phyloP scores from a whole-genome alignment of 164 flowering plant species.

The Nymphaea colorata region DNA sequence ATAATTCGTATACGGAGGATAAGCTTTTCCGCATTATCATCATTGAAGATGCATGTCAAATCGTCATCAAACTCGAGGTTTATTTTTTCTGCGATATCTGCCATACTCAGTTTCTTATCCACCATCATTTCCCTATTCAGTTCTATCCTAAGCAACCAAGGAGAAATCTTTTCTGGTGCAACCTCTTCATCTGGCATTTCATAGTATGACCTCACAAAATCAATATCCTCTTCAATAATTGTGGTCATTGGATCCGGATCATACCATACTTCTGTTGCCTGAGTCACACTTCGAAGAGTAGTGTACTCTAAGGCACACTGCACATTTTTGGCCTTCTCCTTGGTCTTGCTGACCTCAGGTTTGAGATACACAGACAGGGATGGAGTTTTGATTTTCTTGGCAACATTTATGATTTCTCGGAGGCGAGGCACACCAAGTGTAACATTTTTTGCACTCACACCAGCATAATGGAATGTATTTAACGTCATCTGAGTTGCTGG shows the following conservation, averaged over 20 bases:
- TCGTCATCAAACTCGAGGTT: slow-evolving; percentile 93
- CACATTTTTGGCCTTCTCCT: slow-evolving; percentile 88
- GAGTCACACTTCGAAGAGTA: slow-evolving; percentile 89
- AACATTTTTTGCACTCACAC: slow-evolving; percentile 99
- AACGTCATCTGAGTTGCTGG: slow-evolving; percentile 99
- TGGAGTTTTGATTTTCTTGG: slow-evolving; percentile 95
- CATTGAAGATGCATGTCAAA: slow-evolving; percentile 88
- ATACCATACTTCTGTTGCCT: slow-evolving; percentile 99
- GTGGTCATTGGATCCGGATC: slow-evolving; percentile 99
- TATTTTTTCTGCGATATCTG: slow-evolving; percentile 93
- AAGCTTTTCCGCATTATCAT: slow-evolving; percentile 94
- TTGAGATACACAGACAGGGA: slow-evolving; percentile 90
- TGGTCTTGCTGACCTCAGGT: slow-evolving; percentile 68
- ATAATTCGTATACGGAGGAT: slow-evolving; percentile 94
- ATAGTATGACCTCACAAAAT: slow-evolving; percentile 92
- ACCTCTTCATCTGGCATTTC: slow-evolving; percentile 99
- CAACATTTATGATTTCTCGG: slow-evolving; percentile 95
- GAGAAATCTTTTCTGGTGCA: slow-evolving; percentile 88
- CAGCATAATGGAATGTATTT: slow-evolving; percentile 98
- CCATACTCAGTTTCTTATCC: slow-evolving; percentile 97
- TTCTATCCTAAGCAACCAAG: slow-evolving; percentile 96
- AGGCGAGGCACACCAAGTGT: slow-evolving; percentile 97
- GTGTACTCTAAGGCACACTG: slow-evolving; percentile 97
- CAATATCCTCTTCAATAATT: slow-evolving; percentile 84
- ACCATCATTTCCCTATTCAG: slow-evolving; percentile 99